These are phyloP conservation scores for Nemophila menziesii DNA, from an alignment of 257 asterid species.

Conservation along the genomic window DNA sequence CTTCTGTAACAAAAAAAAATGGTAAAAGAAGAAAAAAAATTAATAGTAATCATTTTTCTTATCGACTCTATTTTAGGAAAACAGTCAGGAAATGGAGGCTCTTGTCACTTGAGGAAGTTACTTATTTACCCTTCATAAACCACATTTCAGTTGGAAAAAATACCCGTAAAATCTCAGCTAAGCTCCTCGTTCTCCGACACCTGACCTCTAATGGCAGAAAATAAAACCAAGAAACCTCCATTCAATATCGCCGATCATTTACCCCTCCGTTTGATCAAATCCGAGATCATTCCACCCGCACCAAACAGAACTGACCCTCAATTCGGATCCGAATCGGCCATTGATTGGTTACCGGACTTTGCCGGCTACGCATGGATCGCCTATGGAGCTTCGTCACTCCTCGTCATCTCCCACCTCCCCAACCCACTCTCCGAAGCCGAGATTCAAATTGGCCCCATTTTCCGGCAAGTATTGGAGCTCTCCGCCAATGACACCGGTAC, in stretches of 20 bases:
- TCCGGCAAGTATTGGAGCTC: conserved; percentile 72
- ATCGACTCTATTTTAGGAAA: too few species aligned
- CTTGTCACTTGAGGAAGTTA: too few species aligned
- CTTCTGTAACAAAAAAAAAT: too few species aligned
- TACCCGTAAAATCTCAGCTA: neutral
- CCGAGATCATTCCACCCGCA: conserved; percentile 67
- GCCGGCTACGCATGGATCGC: conserved; percentile 85
- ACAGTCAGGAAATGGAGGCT: too few species aligned
- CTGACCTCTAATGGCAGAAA: conserved; percentile 13
- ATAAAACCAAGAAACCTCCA: conserved; percentile 1
- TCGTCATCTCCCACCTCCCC: conserved; percentile 80
- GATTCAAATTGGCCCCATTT: conserved; percentile 48
- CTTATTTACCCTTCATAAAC: neutral
- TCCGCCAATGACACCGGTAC: conserved; percentile 28
- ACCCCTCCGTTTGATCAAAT: conserved; percentile 58
- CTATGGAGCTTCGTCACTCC: conserved; percentile 72
- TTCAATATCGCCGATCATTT: conserved; percentile 30
- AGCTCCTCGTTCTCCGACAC: neutral
- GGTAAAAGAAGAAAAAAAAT: too few species aligned
- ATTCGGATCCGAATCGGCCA: conserved; percentile 37
- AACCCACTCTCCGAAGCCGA: conserved; percentile 59
- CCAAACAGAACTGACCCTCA: conserved; percentile 31
- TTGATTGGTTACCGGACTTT: conserved; percentile 67
- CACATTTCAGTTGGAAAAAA: neutral
- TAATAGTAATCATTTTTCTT: too few species aligned